Percentiles rank a stretch among this genome's conserved stretches.
These are phyloP conservation scores for Crucihimalaya himalaica DNA, from an alignment of 345 rosid species.

Conservation along the genomic window DNA sequence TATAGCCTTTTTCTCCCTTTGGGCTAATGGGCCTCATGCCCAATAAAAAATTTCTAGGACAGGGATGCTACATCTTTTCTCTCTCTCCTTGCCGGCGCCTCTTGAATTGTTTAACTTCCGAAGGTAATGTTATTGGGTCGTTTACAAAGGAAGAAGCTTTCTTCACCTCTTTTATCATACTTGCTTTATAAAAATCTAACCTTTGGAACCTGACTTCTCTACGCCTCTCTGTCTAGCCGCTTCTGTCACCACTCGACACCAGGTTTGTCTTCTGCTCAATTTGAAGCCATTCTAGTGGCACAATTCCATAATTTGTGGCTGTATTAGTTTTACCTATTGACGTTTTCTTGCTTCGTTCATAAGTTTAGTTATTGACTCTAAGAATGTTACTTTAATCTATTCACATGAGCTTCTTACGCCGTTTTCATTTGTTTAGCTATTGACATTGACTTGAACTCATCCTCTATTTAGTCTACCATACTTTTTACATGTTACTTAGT, in stretches of 20 bases:
- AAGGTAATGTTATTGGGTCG: not conserved
- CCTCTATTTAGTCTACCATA: not conserved
- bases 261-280: conserved; percentile 10
- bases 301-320: not conserved
- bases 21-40: no score
- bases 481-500: not conserved
- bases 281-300: not conserved
- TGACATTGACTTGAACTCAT: not conserved
- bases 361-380: not conserved
- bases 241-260: conserved; percentile 14
- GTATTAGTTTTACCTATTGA: not conserved
- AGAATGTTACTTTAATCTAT: not conserved
- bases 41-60: no score
- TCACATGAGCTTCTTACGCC: not conserved
- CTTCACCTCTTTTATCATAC: not conserved
- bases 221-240: not conserved
- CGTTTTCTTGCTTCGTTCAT: not conserved
- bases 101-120: not conserved
- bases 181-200: conserved; percentile 25
- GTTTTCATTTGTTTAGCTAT: not conserved
- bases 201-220: conserved; percentile 25
- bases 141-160: not conserved
- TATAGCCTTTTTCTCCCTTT: no score
- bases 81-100: conserved; percentile 12
- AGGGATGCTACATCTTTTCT: no score